A percentile compares a stretch with the other conserved stretches of the same genome.
Evolutionary conservation across 2,329 filamentous ascomycete species (phyloP).

Genomic region (Blastomyces parvus): DNA sequence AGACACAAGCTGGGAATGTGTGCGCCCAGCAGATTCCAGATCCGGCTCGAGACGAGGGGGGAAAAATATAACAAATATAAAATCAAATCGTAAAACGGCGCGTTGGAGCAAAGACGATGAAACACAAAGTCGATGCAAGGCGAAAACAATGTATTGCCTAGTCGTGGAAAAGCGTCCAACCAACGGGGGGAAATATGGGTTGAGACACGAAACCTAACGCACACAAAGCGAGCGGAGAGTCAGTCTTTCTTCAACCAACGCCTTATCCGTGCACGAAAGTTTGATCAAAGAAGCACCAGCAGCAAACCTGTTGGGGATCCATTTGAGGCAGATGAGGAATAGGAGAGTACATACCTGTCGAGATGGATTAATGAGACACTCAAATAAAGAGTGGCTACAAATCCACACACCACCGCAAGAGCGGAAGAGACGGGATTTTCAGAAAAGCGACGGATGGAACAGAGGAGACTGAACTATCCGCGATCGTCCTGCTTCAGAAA

Average conservation of each 20-base stretch:
- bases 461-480: conserved; percentile 16
- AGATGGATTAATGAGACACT: conserved; percentile 3
- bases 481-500: conserved; percentile 18
- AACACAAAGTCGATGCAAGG: conserved; percentile 3
- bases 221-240: not conserved
- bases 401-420: conserved; percentile 11
- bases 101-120: conserved; percentile 8
- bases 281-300: not conserved
- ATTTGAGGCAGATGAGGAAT: not conserved
- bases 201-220: conserved; percentile 3
- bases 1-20: conserved; percentile 6
- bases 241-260: not conserved
- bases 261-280: not conserved
- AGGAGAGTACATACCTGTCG: conserved; percentile 4
- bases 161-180: not conserved
- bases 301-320: not conserved
- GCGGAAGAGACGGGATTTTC: conserved; percentile 7
- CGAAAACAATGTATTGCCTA: conserved; percentile 1
- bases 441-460: conserved; percentile 15
- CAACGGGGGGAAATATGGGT: not conserved
- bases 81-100: conserved; percentile 4
- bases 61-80: not conserved
- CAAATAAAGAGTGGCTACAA: conserved; percentile 11
- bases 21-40: conserved; percentile 14
- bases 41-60: conserved; percentile 12